Evolutionary conservation across 495 filamentous ascomycete species (phyloP).

Genomic region (Darksidea phi): DNA sequence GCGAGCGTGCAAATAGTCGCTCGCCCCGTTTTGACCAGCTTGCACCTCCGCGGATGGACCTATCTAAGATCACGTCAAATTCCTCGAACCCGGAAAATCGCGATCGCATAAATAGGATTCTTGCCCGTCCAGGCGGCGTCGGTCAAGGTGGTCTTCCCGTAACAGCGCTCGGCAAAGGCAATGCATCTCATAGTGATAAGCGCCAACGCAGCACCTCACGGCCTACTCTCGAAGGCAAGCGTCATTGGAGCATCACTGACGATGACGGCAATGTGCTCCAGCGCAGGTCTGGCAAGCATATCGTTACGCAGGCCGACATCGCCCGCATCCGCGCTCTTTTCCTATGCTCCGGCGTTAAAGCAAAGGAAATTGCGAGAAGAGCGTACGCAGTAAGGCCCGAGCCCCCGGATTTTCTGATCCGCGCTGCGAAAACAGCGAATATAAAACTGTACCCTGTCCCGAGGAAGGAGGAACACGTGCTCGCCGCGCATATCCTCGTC

Average conservation of each 20-base stretch:
- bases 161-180: slow-evolving; percentile 36
- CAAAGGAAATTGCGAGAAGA: slow-evolving; percentile 69
- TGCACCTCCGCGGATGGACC: slow-evolving; percentile 62
- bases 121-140: slow-evolving; percentile 49
- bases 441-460: slow-evolving; percentile 51
- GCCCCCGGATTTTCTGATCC: slow-evolving; percentile 45
- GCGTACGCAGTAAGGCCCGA: slow-evolving; percentile 48
- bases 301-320: slow-evolving; percentile 59
- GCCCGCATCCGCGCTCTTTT: slow-evolving; percentile 71
- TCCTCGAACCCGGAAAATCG: slow-evolving; percentile 6
- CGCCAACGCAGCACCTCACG: slow-evolving; percentile 20
- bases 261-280: slow-evolving; percentile 42
- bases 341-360: slow-evolving; percentile 81
- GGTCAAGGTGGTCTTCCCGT: slow-evolving; percentile 45
- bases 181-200: slow-evolving; percentile 21
- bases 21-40: slow-evolving; percentile 49
- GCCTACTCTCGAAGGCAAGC: slow-evolving; percentile 43
- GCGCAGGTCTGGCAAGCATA: slow-evolving; percentile 43
- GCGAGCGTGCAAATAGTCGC: slow-evolving; percentile 35
- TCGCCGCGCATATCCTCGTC: slow-evolving; percentile 65
- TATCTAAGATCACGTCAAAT: slow-evolving; percentile 46
- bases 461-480: slow-evolving; percentile 62
- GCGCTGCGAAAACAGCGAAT: slow-evolving; percentile 44
- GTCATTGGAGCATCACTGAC: slow-evolving; percentile 73
- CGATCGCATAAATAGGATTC: slow-evolving; percentile 19